Evolutionary conservation across 306 rosid genomes (phyloP).

Genomic region (Lithocarpus polystachyus): DNA sequence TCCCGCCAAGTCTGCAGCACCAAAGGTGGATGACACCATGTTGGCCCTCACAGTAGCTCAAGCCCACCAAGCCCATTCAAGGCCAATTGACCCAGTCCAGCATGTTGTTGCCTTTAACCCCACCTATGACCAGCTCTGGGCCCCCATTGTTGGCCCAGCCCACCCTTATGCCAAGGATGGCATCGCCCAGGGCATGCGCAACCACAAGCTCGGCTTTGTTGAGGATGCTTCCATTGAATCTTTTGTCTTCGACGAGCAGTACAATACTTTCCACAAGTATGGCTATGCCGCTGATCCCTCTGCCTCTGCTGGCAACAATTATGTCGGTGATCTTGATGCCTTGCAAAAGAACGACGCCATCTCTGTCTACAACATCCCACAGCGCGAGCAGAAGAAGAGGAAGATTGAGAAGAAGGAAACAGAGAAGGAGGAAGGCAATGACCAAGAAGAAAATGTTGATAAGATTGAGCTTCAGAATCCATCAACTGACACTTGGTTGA

Average conservation of each 20-base stretch:
- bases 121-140: constrained; percentile 88
- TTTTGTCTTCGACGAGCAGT: constrained; percentile 87
- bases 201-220: constrained; percentile 92
- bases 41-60: constrained; percentile 67
- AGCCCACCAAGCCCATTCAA: constrained; percentile 29
- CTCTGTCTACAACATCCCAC: constrained; percentile 77
- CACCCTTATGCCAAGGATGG: constrained; percentile 96
- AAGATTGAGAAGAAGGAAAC: constrained; percentile 50
- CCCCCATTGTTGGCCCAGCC: constrained; percentile 84
- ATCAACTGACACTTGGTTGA: constrained; percentile 67
- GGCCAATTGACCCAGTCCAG: constrained; percentile 81
- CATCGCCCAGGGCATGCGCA: constrained; percentile 89
- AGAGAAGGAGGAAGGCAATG: constrained; percentile 20
- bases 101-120: constrained; percentile 77
- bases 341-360: constrained; percentile 57
- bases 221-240: constrained; percentile 85
- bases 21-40: constrained; percentile 84
- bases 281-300: constrained; percentile 96
- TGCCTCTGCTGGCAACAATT: constrained; percentile 66
- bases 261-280: constrained; percentile 81
- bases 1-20: constrained; percentile 68
- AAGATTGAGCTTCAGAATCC: constrained; percentile 61
- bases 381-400: constrained; percentile 74
- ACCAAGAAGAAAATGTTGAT: constrained; percentile 12
- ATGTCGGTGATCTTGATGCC: constrained; percentile 69